These are phyloP conservation scores for Tagetes erecta DNA, from an alignment of 129 eudicot species.

Conservation along the genomic window DNA sequence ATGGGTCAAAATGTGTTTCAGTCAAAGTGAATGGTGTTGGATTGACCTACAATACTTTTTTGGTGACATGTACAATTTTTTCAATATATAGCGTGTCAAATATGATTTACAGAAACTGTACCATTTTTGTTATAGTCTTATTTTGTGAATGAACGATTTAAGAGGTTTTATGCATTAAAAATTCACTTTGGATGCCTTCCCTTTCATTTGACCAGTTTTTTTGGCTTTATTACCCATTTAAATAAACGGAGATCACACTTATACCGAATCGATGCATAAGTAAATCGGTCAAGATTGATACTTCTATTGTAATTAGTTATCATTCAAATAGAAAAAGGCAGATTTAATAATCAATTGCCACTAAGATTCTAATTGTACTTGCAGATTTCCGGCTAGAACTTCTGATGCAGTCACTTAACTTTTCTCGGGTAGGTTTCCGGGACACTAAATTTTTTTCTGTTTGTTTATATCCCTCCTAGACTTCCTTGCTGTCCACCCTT, in stretches of 20 bases:
- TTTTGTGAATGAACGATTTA: background rate
- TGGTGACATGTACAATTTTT: background rate
- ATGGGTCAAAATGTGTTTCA: background rate
- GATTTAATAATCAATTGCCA: conserved; percentile 7
- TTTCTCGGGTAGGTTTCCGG: conserved; percentile 73
- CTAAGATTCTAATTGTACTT: conserved; percentile 37
- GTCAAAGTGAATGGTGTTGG: background rate
- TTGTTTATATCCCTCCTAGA: conserved; percentile 4
- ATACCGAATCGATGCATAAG: background rate
- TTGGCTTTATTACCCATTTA: background rate
- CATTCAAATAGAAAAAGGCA: background rate
- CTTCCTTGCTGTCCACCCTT: conserved; percentile 10
- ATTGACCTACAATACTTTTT: background rate
- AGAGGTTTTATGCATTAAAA: background rate
- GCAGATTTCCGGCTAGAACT: conserved; percentile 97
- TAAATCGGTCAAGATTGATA: background rate
- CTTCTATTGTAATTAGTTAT: background rate
- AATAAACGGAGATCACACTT: background rate
- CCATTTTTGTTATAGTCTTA: background rate
- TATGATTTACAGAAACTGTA: background rate
- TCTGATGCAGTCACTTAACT: conserved; percentile 85
- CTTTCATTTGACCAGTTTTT: background rate
- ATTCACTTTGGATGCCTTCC: background rate
- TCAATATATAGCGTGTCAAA: background rate
- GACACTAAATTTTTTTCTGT: conserved; percentile 11